phyloP scores from a whole-genome alignment of 1,139 yeast species.

The Nakaseomyces uthaithaninus region DNA sequence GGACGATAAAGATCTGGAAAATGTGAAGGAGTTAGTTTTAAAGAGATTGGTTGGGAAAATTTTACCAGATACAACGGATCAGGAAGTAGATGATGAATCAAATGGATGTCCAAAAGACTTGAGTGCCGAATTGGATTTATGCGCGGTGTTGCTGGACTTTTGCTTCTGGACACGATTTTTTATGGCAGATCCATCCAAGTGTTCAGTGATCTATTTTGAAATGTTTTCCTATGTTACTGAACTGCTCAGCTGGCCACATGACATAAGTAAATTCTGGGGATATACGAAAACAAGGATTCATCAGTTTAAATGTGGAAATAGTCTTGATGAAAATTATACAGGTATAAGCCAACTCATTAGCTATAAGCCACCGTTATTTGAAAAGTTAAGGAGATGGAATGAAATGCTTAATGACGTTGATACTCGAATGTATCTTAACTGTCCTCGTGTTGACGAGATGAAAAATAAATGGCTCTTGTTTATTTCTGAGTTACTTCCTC shows the following conservation, averaged over 20 bases:
- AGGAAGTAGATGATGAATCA: conserved; percentile 10
- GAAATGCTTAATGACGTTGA: conserved; percentile 17
- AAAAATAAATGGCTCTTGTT: conserved; percentile 25
- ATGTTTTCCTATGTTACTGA: conserved; percentile 19
- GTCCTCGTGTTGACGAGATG: conserved; percentile 24
- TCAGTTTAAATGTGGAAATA: conserved; percentile 24
- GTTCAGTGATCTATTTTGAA: conserved; percentile 23
- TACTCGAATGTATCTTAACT: conserved; percentile 19
- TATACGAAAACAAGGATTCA: conserved; percentile 26
- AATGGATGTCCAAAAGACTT: neutral
- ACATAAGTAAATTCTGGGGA: conserved; percentile 23
- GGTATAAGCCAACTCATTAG: conserved; percentile 25
- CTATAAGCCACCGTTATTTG: conserved; percentile 28
- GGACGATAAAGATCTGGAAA: conserved; percentile 12
- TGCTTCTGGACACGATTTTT: conserved; percentile 17
- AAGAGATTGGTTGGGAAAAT: conserved; percentile 16
- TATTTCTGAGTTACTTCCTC: conserved; percentile 27
- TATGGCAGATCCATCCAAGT: conserved; percentile 13
- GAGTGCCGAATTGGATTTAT: conserved; percentile 9
- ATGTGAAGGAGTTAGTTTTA: conserved; percentile 13
- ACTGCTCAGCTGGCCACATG: conserved; percentile 23
- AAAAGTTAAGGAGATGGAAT: conserved; percentile 28
- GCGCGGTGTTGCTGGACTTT: conserved; percentile 19
- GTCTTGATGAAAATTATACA: conserved; percentile 13
- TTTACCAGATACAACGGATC: conserved; percentile 9